phyloP scores from a whole-genome alignment of 2,329 filamentous ascomycete genomes.

The Fusarium compactum region DNA sequence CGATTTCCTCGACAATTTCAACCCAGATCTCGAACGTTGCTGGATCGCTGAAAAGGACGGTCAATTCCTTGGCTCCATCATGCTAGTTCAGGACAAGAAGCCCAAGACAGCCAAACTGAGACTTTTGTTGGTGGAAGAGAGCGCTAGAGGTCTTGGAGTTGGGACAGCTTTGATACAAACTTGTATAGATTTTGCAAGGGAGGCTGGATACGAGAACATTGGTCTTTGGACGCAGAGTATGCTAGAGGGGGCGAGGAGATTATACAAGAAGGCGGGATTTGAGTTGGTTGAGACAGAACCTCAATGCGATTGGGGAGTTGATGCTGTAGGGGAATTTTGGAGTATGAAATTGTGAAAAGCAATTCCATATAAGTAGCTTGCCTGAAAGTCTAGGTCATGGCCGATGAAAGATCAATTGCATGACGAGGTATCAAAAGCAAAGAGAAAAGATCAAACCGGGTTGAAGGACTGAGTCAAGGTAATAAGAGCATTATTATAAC shows the following conservation, averaged over 20 bases:
- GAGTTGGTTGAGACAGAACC: neutral
- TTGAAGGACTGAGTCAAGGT: fast-evolving
- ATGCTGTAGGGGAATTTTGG: slow-evolving; percentile 7
- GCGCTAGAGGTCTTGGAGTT: neutral
- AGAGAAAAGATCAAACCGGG: neutral
- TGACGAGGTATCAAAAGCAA: neutral
- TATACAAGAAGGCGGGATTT: neutral
- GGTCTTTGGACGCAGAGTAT: slow-evolving; percentile 10
- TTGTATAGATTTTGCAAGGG: slow-evolving; percentile 7
- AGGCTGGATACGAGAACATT: neutral
- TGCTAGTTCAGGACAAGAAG: slow-evolving; percentile 5
- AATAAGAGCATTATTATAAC: neutral
- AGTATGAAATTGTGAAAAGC: neutral
- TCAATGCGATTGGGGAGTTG: neutral
- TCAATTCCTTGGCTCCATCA: slow-evolving; percentile 1
- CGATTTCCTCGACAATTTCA: slow-evolving; percentile 6
- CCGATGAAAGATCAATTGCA: too few relatives aligned
- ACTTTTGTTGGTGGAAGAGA: slow-evolving; percentile 9
- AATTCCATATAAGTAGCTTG: neutral
- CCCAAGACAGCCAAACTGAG: slow-evolving; percentile 11
- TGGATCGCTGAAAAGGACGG: slow-evolving; percentile 7
- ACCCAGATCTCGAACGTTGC: neutral
- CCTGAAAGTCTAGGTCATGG: too few relatives aligned
- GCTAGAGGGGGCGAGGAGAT: neutral
- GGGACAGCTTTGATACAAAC: slow-evolving; percentile 4